Percentiles rank a stretch among this genome's conserved stretches.
These are phyloP conservation scores for Cladosporium sphaerospermum DNA, from an alignment of 2,329 filamentous ascomycete species.

Conservation along the genomic window DNA sequence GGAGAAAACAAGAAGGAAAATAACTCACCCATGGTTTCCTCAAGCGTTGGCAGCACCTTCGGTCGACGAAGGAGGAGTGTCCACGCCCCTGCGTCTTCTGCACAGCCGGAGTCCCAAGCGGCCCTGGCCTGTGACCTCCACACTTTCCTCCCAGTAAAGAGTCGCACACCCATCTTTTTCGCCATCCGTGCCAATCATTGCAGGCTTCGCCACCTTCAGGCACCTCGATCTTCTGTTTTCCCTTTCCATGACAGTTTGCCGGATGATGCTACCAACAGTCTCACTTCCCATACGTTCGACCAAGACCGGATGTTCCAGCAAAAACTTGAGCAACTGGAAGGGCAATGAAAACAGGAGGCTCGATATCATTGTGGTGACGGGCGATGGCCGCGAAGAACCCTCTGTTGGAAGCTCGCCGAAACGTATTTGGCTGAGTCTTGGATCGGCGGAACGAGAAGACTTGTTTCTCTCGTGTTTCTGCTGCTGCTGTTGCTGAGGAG, in stretches of 20 bases:
- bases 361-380: conserved; percentile 51
- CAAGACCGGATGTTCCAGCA: conserved; percentile 57
- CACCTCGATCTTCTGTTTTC: conserved; percentile 31
- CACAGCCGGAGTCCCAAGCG: conserved; percentile 33
- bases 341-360: conserved; percentile 65
- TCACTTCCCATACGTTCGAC: conserved; percentile 30
- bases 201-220: conserved; percentile 13
- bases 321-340: conserved; percentile 57
- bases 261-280: conserved; percentile 36
- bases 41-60: conserved; percentile 17
- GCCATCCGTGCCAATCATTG: not conserved
- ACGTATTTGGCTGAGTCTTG: conserved; percentile 57
- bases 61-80: conserved; percentile 21
- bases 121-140: conserved; percentile 31
- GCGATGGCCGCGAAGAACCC: conserved; percentile 16
- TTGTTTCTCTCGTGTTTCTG: conserved; percentile 27
- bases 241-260: conserved; percentile 38
- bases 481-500: conserved; percentile 15
- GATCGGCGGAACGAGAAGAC: conserved; percentile 36
- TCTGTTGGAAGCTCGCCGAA: conserved; percentile 60
- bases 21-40: conserved; percentile 4
- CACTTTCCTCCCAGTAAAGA: conserved; percentile 31
- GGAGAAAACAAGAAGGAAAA: conserved; percentile 1
- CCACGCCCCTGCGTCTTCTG: conserved; percentile 24
- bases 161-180: conserved; percentile 16